Evolutionary conservation across 2,329 filamentous ascomycete genomes (phyloP).

Genomic region (Aspergillus luchuensis): DNA sequence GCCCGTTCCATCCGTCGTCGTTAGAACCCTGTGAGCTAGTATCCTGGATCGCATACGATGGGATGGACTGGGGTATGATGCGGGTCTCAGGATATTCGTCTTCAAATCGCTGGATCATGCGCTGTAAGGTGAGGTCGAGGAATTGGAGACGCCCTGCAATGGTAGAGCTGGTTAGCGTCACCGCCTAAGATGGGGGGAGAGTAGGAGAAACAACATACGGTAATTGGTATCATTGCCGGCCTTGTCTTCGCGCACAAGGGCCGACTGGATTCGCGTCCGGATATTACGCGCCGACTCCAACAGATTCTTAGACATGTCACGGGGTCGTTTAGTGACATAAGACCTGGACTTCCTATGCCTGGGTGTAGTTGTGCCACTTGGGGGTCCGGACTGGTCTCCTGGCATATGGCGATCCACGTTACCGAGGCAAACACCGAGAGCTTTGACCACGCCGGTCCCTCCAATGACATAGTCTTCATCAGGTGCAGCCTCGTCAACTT

Average conservation of each 20-base stretch:
- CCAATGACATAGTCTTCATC: constrained; percentile 96
- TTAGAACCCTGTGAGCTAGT: constrained; percentile 39
- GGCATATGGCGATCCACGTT: constrained; percentile 65
- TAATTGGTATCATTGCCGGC: constrained; percentile 74
- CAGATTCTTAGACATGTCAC: constrained; percentile 90
- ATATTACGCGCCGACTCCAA: constrained; percentile 88
- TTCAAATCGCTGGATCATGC: constrained; percentile 94
- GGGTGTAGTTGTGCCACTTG: constrained; percentile 58
- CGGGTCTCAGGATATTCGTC: constrained; percentile 93
- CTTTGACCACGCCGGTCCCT: constrained; percentile 92
- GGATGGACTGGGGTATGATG: constrained; percentile 37
- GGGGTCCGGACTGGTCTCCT: constrained; percentile 44
- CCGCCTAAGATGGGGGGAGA: not conserved
- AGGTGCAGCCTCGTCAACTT: constrained; percentile 69
- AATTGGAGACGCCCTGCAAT: constrained; percentile 71
- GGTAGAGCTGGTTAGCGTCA: constrained; percentile 9
- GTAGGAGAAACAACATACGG: constrained; percentile 57
- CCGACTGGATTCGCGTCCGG: constrained; percentile 76
- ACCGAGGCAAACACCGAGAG: constrained; percentile 83
- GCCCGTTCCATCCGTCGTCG: constrained; percentile 29
- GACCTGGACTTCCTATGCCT: constrained; percentile 53
- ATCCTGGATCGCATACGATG: constrained; percentile 25
- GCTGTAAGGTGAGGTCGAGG: constrained; percentile 82
- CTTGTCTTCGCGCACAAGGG: constrained; percentile 72
- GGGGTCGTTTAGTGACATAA: constrained; percentile 66